Evolutionary conservation across 441 rosid genomes (phyloP).

Genomic region (Francoa sonchifolia): DNA sequence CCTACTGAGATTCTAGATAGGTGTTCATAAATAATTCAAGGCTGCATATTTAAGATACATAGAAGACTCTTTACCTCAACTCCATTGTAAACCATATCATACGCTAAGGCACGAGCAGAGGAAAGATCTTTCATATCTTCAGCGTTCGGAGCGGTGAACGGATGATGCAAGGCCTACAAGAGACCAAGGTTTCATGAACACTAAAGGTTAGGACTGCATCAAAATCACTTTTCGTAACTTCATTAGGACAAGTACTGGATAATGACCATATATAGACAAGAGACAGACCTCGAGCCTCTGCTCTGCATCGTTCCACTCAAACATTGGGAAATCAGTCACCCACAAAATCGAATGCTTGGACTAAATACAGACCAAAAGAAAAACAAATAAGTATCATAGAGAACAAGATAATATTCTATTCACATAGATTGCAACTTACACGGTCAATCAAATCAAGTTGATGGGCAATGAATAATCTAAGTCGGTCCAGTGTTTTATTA

Average conservation of each 20-base stretch:
- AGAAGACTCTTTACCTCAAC: too few relatives aligned
- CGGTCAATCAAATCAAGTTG: constrained; percentile 61
- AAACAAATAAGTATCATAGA: constrained; percentile 5
- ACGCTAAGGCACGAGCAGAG: constrained; percentile 88
- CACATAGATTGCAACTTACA: constrained; percentile 31
- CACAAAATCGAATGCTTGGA: constrained; percentile 78
- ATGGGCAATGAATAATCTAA: constrained; percentile 56
- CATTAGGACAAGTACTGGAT: too few relatives aligned
- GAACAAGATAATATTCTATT: constrained; percentile 3
- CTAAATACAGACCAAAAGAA: constrained; percentile 24
- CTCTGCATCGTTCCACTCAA: constrained; percentile 83
- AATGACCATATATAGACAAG: neutral
- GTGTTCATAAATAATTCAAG: constrained; percentile 7
- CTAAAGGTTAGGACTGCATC: too few relatives aligned
- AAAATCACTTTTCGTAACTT: too few relatives aligned
- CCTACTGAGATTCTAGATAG: too few relatives aligned
- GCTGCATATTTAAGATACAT: constrained; percentile 5
- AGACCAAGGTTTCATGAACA: constrained; percentile 6
- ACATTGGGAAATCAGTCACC: constrained; percentile 97
- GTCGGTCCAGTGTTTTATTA: constrained; percentile 63
- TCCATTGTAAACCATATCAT: constrained; percentile 96
- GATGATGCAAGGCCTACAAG: constrained; percentile 81
- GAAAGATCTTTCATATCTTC: constrained; percentile 76
- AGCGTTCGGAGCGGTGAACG: constrained; percentile 90
- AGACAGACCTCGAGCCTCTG: constrained; percentile 77